Base-by-base conservation (phyloP, 1,284 basidiomycete genomes). In the Cutaneotrichosporon curvatum region DNA sequence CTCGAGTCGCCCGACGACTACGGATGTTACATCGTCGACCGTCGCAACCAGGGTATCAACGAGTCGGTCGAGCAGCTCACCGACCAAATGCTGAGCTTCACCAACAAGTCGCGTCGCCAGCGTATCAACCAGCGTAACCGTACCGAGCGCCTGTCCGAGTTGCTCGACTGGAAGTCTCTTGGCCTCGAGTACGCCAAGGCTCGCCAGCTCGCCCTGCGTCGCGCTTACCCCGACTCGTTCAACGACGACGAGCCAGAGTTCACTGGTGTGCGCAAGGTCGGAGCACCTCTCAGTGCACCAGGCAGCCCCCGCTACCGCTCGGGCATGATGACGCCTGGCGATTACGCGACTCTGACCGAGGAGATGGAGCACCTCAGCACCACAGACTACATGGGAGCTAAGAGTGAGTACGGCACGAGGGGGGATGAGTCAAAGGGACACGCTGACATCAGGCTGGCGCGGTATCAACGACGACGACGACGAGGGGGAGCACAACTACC, bases 91-190 rank as follows among this genome's bases (percentile, higher is more conserved):
- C 81, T 84, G 72, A 68, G 74, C 12, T 97, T 96, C 75, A 79
- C 79, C 50, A 78, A 76, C 61, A 96, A 95, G 78, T 86, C 89
- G n/a, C 79, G 94, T 36, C 79, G 94, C 47, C 94, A 97, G 73
- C 81, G 94, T 45, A 97, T 97, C 73, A 97, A 97, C 74, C 91
- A 97, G 75, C 85, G 92, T 38, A 98, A 97, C 76, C 83, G 94
- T 45, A 94, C 96, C 48, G 94, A 98, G 71, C 81, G 91, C 31
- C 77, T 96, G 4, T 85, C 82, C 40, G 94, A 94, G 37, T 72
- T 98, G 47, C 77, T 98, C 51, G 94, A 98, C 72, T 97, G 94
- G 94, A 98, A 98, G 77, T 89, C 91, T 61, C 75, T 98, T 21
- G 94, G 94, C 4, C 81, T 97, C 57, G 94, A 98, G 72, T 98